Evolutionary conservation across 2,329 filamentous ascomycete genomes (phyloP), one percentile per base, ranked within the genome.

Genomic region (Fusarium piperis): DNA sequence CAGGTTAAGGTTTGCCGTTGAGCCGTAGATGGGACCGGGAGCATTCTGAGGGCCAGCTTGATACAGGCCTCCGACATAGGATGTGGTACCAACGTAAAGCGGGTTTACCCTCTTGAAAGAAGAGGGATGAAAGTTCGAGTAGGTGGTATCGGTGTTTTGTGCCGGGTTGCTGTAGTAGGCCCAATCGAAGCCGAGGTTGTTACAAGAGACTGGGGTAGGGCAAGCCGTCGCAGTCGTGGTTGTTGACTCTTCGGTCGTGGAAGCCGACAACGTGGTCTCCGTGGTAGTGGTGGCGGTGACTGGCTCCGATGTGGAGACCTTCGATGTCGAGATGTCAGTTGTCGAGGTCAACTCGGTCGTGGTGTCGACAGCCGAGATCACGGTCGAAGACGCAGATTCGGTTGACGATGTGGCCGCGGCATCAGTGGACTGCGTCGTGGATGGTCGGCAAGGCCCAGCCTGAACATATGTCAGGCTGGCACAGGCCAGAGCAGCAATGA

Each of bases 121-220:
- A n/a, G 3, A 11, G 10, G 53, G 53, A 26, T 57, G 33, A 35
- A 57, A 57, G 53, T 13, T 39, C 18, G 53, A 57, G 35, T 57
- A 57, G 53, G 53, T 57, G 16, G 20, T 26, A 35, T 57, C 35
- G 10, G 53, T 57, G n/a, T 57, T 57, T 38, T 57, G 53, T 12
- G 33, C 15, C 35, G 53, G 35, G 53, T 57, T 57, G 36, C 7
- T 57, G 23, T 57, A 57, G 53, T 57, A 57, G 33, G 53, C 53
- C 53, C 53, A 57, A 23, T 57, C 53, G 20, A 57, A 57, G 20
- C 53, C 53, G 26, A 57, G 53, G 53, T 57, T 57, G 33, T 57
- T 39, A 15, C 53, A 57, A 13, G 53, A 6, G 15, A 57, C 23
- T 7, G 53, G 53, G 26, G 53, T 57, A 13, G 53, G 53, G 30